Evolutionary conservation across 2,329 filamentous ascomycete genomes (phyloP).

Genomic region (Xylaria sp.): DNA sequence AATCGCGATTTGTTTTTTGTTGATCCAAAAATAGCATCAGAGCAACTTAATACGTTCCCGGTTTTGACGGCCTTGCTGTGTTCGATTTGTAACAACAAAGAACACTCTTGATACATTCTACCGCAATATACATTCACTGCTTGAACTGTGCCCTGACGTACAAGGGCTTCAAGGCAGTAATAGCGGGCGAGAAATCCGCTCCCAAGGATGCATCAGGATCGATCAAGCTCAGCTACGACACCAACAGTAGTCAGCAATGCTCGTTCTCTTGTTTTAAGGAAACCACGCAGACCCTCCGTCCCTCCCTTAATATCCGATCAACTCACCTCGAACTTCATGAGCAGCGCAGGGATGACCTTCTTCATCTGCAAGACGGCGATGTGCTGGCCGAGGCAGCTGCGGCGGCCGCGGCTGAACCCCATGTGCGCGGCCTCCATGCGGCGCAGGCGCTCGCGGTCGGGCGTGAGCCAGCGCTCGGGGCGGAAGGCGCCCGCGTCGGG

Average conservation of each 20-base stretch:
- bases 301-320: no score
- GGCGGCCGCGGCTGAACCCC: slow-evolving; percentile 32
- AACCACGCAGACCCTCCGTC: no score
- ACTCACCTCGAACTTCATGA: slow-evolving; percentile 32
- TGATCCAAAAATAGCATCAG: no score
- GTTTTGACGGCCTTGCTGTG: no score
- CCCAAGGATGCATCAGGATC: slow-evolving; percentile 19
- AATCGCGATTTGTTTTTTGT: no score
- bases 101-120: not conserved
- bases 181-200: slow-evolving; percentile 19
- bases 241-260: slow-evolving; percentile 8
- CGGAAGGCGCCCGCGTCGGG: slow-evolving; percentile 25
- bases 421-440: slow-evolving; percentile 32
- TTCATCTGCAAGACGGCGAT: slow-evolving; percentile 33
- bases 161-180: slow-evolving; percentile 17
- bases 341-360: slow-evolving; percentile 28
- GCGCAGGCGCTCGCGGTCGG: slow-evolving; percentile 25
- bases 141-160: slow-evolving; percentile 18
- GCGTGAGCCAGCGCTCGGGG: slow-evolving; percentile 31
- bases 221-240: slow-evolving; percentile 21
- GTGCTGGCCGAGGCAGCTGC: slow-evolving; percentile 28
- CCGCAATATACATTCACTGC: not conserved
- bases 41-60: no score
- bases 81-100: no score
- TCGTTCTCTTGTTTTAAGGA: no score